Conservation (phyloP, 495 filamentous ascomycete species). For the Amniculicola lignicola region DNA sequence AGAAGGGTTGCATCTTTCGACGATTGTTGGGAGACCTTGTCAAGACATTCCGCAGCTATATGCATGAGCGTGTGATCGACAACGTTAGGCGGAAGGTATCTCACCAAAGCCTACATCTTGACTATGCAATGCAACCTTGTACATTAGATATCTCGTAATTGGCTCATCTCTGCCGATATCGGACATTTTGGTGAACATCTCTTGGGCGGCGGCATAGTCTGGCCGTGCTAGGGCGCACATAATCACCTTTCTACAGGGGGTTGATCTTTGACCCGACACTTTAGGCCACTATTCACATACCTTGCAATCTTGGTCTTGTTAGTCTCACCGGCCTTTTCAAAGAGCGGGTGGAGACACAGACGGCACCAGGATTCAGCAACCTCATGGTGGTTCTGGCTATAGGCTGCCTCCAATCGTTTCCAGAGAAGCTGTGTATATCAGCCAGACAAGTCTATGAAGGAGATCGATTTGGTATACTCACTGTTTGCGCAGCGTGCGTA, state of each 20-base stretch:
- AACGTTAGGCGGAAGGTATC: background rate
- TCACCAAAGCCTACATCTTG: slow-evolving; percentile 55
- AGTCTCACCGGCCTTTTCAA: slow-evolving; percentile 58
- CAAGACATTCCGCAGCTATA: slow-evolving; percentile 55
- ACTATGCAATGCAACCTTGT: slow-evolving; percentile 65
- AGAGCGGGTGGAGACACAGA: slow-evolving; percentile 62
- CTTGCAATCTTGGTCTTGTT: slow-evolving; percentile 68
- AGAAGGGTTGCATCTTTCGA: slow-evolving; percentile 58
- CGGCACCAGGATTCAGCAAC: slow-evolving; percentile 67
- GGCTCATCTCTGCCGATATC: slow-evolving; percentile 54
- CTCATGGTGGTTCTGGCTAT: slow-evolving; percentile 51
- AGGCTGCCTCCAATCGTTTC: slow-evolving; percentile 64
- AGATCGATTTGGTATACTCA: background rate
- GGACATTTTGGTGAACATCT: slow-evolving; percentile 60
- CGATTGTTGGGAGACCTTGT: slow-evolving; percentile 48
- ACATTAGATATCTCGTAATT: slow-evolving; percentile 67
- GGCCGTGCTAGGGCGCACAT: slow-evolving; percentile 59
- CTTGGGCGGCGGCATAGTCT: slow-evolving; percentile 51
- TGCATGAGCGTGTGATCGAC: slow-evolving; percentile 8
- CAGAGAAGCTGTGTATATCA: slow-evolving; percentile 61
- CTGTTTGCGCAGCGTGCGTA: slow-evolving; percentile 65
- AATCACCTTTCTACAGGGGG: slow-evolving; percentile 61
- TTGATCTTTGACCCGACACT: slow-evolving; percentile 19
- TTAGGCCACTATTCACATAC: slow-evolving; percentile 43
- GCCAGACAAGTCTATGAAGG: background rate